Conservation (phyloP, 345 rosid genomes). For the Bruguiera parviflora region DNA sequence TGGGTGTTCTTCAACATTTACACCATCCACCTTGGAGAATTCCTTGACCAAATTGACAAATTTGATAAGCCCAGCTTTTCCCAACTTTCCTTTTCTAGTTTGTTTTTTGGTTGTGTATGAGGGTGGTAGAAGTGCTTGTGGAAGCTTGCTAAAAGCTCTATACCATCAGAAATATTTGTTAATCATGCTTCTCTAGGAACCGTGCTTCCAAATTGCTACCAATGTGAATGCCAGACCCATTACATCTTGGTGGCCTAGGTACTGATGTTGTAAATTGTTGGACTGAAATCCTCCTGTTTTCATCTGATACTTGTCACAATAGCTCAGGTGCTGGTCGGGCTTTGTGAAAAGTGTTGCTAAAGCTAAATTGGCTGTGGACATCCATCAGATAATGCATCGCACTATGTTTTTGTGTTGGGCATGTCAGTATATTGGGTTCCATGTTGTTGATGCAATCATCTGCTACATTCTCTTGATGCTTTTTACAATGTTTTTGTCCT, state of each 20-base stretch:
- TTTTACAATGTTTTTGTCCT: neutral
- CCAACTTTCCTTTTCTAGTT: neutral
- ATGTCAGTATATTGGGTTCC: no score
- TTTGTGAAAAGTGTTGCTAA: no score
- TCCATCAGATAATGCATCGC: no score
- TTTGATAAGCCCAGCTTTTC: no score
- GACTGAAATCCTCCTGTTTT: neutral
- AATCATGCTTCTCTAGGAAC: neutral
- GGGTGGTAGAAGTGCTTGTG: no score
- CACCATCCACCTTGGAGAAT: slow-evolving; percentile 4
- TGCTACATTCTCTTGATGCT: neutral
- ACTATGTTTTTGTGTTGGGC: no score
- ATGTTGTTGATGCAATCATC: neutral
- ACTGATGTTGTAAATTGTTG: neutral
- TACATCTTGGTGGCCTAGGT: slow-evolving; percentile 1
- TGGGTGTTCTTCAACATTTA: neutral
- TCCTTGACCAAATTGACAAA: neutral
- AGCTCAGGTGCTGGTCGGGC: no score
- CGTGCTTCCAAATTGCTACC: neutral
- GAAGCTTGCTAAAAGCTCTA: neutral
- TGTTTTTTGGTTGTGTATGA: no score
- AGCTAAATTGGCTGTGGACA: no score
- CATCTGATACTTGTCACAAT: neutral
- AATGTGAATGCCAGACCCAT: neutral
- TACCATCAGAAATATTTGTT: neutral